Evolutionary conservation across 768 basidiomycete genomes (phyloP), one percentile per base, ranked within the genome.

Genomic region (Tulasnella sp.): DNA sequence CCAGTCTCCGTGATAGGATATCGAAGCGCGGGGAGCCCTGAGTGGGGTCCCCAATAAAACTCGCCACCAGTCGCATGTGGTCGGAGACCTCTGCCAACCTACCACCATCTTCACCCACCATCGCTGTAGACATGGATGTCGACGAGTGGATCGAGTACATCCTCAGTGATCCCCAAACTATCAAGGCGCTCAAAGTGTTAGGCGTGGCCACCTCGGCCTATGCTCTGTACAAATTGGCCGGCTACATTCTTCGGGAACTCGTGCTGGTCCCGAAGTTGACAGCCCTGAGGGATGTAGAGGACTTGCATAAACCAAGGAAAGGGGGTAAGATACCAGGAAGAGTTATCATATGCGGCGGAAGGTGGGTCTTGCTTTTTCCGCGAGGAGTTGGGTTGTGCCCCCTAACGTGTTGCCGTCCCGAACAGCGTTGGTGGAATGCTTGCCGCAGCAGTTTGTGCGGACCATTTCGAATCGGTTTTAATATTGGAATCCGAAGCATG

Each of bases 221-320:
- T 62, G 21, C 58, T 12, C n/a, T 62, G 3, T 62, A 62, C 58
- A 62, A 62, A 14, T 31, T 62, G 19, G 39, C 40, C 40, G 68
- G 34, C 21, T 31, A 42, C 27, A n/a, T 75, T 12, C 24, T 39
- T 16, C 71, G 77, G 21, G 38, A 27, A 42, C 42, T 73, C 68
- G 38, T 73, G 31, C 27, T 78, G 2, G 44, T 78, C 4, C 77
- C 77, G 5, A 78, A 71, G 24, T 42, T 78, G n/a, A 78, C 77
- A 7, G 31, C 52, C 31, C 21, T 78, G 2, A 36, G 40, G 44
- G 77, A 78, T 44, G 36, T 78, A 1, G 27, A 71, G 40, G n/a
- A 78, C 68, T 52, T 78, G 62, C 58, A 62, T 18, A 74, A 78
- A 31, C 77, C 36, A 5, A 71, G 77, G 42, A 78, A 72, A 62